Evolutionary conservation across 2,329 filamentous ascomycete species (phyloP), one percentile per base, ranked within the genome.

Genomic region (Pseudomassariella vexata): DNA sequence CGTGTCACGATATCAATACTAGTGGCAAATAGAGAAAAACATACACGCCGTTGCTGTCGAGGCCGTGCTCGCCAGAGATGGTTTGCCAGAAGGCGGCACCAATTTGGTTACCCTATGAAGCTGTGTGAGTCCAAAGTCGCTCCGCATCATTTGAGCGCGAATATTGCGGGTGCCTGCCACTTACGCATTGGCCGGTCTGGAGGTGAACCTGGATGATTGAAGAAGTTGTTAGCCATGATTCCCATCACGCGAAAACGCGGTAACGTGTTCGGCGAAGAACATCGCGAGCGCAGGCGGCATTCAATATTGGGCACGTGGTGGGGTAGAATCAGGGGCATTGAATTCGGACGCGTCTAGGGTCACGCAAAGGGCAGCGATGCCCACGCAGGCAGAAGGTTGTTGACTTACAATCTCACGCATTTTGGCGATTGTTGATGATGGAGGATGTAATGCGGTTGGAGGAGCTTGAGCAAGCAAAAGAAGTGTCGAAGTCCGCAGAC

Each of bases 71-170:
- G 67, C 82, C 79, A 60, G 83, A 86, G 63, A 88, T 88, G 58
- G 73, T 83, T 67, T 88, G 83, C 84, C 92, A 98, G 80, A 98
- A 98, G 71, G 92, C 92, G 76, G 92, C 92, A 90, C 92, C 92
- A 56, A 96, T 95, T 86, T 98, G 92, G 85, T 98, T 98, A 80
- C 92, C 92, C 90, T 95, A 56, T 53, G 40, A 54, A 46, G 40
- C 44, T 36, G 57, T 71, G 41, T 49, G 38, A 45, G 44, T 37
- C 33, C 39, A 34, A 36, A 34, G 30, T 37, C 37, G 28, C 41
- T 32, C 16, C 24, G n/a, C 38, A n/a, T n/a, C n/a, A n/a, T n/a
- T n/a, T n/a, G n/a, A n/a, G 30, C 21, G 32, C 28, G 28, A 41
- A 39, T 31, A 30, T 35, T 44, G 48, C 54, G 36, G 48, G 40